Evolutionary conservation across 192 early-diverging fungal genomes (phyloP), one percentile per base, ranked within the genome.

Genomic region (Allomyces arbusculus): DNA sequence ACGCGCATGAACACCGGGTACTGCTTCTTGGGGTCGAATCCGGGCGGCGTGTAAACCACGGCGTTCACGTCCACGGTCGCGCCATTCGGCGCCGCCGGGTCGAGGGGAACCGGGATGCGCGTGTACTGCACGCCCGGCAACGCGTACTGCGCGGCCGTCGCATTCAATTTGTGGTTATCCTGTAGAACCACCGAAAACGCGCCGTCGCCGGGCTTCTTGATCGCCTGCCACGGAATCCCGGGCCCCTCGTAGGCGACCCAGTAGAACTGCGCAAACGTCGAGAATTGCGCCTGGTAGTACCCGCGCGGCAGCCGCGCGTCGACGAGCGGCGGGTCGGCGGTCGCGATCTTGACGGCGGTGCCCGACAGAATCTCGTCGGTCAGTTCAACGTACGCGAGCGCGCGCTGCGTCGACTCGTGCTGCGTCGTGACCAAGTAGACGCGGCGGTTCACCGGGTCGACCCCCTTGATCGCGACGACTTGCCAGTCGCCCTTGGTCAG

Each of bases 1-100:
- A 94, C 85, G 68, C 80, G 76, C 74, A 98, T 86, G 61, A 95
- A 70, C 9, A 96, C 86, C 24, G 91, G 91, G 66, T 98, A 92
- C 67, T 86, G 84, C 55, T 80, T 75, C 10, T 69, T 74, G 22
- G 69, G 70, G 66, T 93, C 81, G 71, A 96, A 95, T 63, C 82
- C 79, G 26, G 86, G 83, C 62, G 92, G 93, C 25, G 86, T 79
- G 20, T 85, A 82, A 58, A 89, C 81, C 78, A 87, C 85, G 16
- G 84, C 89, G 72, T 92, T 92, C 71, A 94, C 78, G 50, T 82
- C 77, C 68, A 69, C 14, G 10, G 62, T 10, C 64, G 44, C 61
- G 23, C 43, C 26, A n/a, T 63, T 28, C 33, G 33, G 33, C 8
- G 33, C 33, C 28, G 44, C 63, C 8, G 62, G 58, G 8, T 43